Conservation (phyloP, 2,329 filamentous ascomycete genomes). For the Colletotrichum plurivorum region DNA sequence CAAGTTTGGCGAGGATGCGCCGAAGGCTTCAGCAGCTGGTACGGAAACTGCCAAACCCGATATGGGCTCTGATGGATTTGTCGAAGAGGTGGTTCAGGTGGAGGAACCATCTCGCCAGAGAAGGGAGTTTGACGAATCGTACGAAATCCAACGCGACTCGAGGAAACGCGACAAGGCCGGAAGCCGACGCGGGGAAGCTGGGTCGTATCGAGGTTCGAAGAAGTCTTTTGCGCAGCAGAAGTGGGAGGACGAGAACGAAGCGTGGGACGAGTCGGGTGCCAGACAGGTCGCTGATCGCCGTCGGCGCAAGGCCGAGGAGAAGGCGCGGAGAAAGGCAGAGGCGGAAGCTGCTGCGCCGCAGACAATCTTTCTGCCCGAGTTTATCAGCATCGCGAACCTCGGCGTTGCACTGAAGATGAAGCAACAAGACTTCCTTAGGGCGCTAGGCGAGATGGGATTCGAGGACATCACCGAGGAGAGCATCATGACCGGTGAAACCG, state of each 20-base stretch:
- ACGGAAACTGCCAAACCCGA: not conserved
- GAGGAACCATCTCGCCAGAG: not conserved
- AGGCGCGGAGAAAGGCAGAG: conserved; percentile 57
- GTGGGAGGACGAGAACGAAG: conserved; percentile 48
- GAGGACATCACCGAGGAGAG: conserved; percentile 87
- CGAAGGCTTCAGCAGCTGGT: not conserved
- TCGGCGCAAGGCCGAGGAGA: conserved; percentile 59
- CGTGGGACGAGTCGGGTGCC: conserved; percentile 56
- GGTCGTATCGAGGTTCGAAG: conserved; percentile 13
- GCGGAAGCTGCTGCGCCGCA: conserved; percentile 54
- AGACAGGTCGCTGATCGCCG: conserved; percentile 55
- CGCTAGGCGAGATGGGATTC: conserved; percentile 89
- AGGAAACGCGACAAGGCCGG: conserved; percentile 31
- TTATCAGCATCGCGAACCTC: conserved; percentile 89
- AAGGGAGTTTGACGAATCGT: conserved; percentile 36
- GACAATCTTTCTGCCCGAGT: conserved; percentile 85
- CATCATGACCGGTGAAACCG: conserved; percentile 91
- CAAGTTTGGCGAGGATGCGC: conserved; percentile 1
- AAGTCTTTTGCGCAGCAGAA: conserved; percentile 25
- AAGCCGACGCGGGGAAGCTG: conserved; percentile 20
- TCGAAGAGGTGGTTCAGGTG: conserved; percentile 8
- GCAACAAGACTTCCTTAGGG: conserved; percentile 78
- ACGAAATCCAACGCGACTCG: conserved; percentile 37
- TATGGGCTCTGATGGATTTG: not conserved
- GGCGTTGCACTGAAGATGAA: conserved; percentile 81